Conservation (phyloP, 257 asterid species). For the Ilex asprella region DNA sequence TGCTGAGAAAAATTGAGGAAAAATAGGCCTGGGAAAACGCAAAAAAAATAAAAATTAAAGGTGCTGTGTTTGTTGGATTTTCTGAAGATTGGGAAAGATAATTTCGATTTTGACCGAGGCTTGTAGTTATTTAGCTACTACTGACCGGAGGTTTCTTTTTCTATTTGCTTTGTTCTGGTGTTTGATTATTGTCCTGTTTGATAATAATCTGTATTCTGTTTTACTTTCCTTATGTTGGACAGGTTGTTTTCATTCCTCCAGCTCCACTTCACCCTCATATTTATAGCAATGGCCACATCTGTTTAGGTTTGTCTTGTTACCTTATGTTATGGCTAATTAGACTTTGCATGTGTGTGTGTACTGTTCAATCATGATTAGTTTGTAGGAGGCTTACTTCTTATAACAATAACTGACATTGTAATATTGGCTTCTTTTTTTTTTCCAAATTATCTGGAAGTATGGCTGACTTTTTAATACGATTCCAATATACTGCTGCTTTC, state of each 20-base stretch:
- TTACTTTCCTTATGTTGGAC: slow-evolving; percentile 9
- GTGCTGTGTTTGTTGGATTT: not conserved
- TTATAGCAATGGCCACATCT: slow-evolving; percentile 93
- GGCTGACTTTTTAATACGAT: too few relatives aligned
- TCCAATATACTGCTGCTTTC: too few relatives aligned
- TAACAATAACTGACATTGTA: not conserved
- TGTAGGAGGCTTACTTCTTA: not conserved
- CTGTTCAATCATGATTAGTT: too few relatives aligned
- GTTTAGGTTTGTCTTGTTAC: slow-evolving; percentile 53
- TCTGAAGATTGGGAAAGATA: not conserved
- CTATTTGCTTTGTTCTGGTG: too few relatives aligned
- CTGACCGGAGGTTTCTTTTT: too few relatives aligned
- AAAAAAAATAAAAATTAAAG: too few relatives aligned
- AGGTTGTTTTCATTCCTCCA: slow-evolving; percentile 73
- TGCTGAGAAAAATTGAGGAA: not conserved
- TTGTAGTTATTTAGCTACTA: not conserved
- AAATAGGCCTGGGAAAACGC: not conserved
- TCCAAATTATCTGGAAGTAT: too few relatives aligned
- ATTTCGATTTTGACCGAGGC: not conserved
- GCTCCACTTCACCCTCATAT: slow-evolving; percentile 91
- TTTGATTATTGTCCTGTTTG: too few relatives aligned
- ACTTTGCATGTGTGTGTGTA: not conserved
- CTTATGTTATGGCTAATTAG: not conserved
- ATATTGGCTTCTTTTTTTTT: not conserved
- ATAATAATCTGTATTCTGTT: not conserved